These are phyloP conservation scores for Mycena chlorophos DNA, from an alignment of 768 basidiomycete genomes.

Conservation along the genomic window DNA sequence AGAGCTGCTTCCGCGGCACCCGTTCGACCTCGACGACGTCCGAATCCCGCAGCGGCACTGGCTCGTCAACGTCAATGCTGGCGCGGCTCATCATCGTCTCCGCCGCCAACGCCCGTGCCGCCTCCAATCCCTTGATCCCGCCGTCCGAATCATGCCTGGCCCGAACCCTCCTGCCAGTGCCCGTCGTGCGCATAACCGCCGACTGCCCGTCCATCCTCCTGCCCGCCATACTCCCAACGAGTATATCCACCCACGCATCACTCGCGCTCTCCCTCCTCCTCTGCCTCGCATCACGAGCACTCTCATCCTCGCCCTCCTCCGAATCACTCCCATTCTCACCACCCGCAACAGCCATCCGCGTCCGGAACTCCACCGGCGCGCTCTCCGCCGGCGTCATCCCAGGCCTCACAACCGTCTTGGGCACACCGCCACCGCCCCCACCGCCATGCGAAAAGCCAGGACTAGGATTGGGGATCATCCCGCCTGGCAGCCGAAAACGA, in stretches of 20 bases:
- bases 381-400: conserved; percentile 71
- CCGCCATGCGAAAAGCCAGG: too few relatives aligned
- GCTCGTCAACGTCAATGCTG: conserved; percentile 30
- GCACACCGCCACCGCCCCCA: conserved; percentile 21
- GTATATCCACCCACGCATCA: conserved; percentile 88
- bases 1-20: conserved; percentile 37
- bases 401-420: conserved; percentile 38
- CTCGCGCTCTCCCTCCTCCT: conserved; percentile 52
- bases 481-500: conserved; percentile 59
- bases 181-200: conserved; percentile 33
- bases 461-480: conserved; percentile 51
- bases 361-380: conserved; percentile 81
- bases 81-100: conserved; percentile 24
- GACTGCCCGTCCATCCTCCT: conserved; percentile 60
- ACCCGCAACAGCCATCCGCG: conserved; percentile 67
- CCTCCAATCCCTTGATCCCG: conserved; percentile 71
- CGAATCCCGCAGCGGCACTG: conserved; percentile 42
- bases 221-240: conserved; percentile 57
- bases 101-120: conserved; percentile 68
- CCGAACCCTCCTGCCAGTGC: conserved; percentile 36
- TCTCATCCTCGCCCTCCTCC: conserved; percentile 42
- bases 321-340: conserved; percentile 40
- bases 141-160: conserved; percentile 49
- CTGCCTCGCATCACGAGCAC: conserved; percentile 44
- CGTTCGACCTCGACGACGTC: conserved; percentile 54